Evolutionary conservation across 2,329 filamentous ascomycete genomes (phyloP).

Genomic region (Claviceps humidiphila): DNA sequence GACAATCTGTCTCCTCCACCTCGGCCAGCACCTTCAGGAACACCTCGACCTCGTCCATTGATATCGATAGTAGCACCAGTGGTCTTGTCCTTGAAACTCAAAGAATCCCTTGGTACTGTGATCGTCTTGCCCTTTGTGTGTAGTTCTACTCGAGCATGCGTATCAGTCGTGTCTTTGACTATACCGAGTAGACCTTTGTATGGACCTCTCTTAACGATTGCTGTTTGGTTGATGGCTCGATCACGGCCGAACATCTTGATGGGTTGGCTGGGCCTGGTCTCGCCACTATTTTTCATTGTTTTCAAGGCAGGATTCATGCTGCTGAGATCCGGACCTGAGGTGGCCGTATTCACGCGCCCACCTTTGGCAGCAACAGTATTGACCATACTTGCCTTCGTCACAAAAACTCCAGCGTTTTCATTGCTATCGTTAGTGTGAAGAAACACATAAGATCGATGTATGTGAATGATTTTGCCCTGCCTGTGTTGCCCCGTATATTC

Average conservation of each 20-base stretch:
- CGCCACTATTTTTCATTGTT: slow-evolving; percentile 45
- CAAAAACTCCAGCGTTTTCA: slow-evolving; percentile 83
- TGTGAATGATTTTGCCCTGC: slow-evolving; percentile 81
- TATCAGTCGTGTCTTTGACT: slow-evolving; percentile 86
- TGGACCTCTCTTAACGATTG: slow-evolving; percentile 72
- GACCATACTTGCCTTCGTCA: slow-evolving; percentile 73
- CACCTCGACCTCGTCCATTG: slow-evolving; percentile 35
- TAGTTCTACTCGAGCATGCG: slow-evolving; percentile 75
- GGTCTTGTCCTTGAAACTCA: slow-evolving; percentile 75
- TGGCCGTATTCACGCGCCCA: slow-evolving; percentile 53
- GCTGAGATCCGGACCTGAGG: slow-evolving; percentile 61
- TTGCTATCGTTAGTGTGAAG: slow-evolving; percentile 70
- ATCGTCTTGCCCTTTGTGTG: slow-evolving; percentile 91
- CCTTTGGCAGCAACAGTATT: slow-evolving; percentile 90
- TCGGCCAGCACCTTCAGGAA: slow-evolving; percentile 30
- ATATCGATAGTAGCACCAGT: slow-evolving; percentile 71
- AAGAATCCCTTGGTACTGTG: slow-evolving; percentile 64
- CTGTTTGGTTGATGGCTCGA: slow-evolving; percentile 77
- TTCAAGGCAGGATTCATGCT: slow-evolving; percentile 88
- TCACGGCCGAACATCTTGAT: slow-evolving; percentile 71
- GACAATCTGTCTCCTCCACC: slow-evolving; percentile 33
- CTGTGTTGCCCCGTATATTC: slow-evolving; percentile 77
- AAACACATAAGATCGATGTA: slow-evolving; percentile 87
- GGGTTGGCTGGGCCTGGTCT: slow-evolving; percentile 42
- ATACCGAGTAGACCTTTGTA: slow-evolving; percentile 92